Evolutionary conservation across 495 filamentous ascomycete species (phyloP), one percentile per base, ranked within the genome.

Genomic region (Glarea lozoyensis): DNA sequence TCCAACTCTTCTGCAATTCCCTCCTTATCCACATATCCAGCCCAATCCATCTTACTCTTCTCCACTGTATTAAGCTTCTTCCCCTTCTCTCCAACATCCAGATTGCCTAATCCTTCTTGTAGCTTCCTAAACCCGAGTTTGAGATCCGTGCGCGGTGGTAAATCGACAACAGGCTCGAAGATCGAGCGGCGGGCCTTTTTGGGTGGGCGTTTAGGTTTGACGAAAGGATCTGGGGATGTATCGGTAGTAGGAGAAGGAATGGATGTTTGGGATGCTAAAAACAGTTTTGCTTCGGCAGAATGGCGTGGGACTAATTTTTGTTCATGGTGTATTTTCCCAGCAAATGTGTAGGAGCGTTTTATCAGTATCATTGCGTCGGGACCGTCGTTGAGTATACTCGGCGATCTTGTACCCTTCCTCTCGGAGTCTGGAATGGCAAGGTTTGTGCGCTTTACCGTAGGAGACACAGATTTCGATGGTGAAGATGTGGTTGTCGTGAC

Each of bases 1-100:
- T 83, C 80, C 43, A 98, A 72, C 60, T 98, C 92, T 56, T 95
- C 92, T 53, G 79, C 79, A 63, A 98, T 82, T 2, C 92, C 93
- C 51, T 89, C 84, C 43, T 87, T 72, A 56, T 97, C 89, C 36
- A 97, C 93, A 55, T 86, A 94, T 32, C 82, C 82, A 3, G 86
- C 87, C 92, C 92, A 98, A 59, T 98, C 92, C 66, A 95, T 72
- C 38, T 85, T 72, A 25, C 84, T 89, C 68, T 98, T 98, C 66
- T 97, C 88, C 17, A 98, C 82, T 1, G 89, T 94, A 59, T 94
- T 97, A 56, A 97, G 73, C 57, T 96, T 96, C 57, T 82, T 79
- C 35, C 69, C 68, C 21, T 53, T 50, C n/a, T 55, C 54, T 9
- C 58, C 53, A 10, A 16, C 48, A 18, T 10, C 18, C n/a, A 52